phyloP scores from a whole-genome alignment of 805 yeast genomes.

The Candida arabinofermentans region DNA sequence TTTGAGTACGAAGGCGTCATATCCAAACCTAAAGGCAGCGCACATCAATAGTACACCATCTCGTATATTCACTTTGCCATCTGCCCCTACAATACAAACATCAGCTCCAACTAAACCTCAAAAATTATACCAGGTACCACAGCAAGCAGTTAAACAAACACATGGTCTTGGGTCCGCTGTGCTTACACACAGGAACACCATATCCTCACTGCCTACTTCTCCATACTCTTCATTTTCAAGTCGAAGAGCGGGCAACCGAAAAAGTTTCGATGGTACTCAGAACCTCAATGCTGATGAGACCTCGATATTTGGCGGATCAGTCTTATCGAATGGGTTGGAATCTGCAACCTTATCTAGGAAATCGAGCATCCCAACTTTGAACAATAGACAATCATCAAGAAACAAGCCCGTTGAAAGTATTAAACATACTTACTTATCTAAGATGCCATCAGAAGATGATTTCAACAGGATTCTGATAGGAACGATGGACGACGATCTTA shows the following conservation, averaged over 20 bases:
- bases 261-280: conserved; percentile 1
- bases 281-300: neutral
- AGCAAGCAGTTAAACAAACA: neutral
- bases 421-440: neutral
- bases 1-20: conserved; percentile 4
- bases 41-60: neutral
- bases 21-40: conserved; percentile 3
- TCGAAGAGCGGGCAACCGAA: neutral
- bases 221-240: conserved; percentile 2
- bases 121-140: neutral
- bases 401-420: neutral
- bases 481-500: conserved; percentile 3
- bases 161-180: neutral
- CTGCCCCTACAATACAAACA: neutral
- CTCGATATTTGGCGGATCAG: neutral
- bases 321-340: neutral
- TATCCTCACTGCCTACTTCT: conserved; percentile 13
- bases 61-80: neutral
- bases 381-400: neutral
- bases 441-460: neutral
- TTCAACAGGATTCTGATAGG: conserved; percentile 2
- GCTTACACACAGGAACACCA: conserved; percentile 1
- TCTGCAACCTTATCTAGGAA: neutral
- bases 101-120: neutral
- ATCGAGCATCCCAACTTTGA: neutral